Percentiles rank a stretch among this genome's conserved stretches.
Evolutionary conservation across 257 asterid species (phyloP).

Genomic region (Perilla frutescens): DNA sequence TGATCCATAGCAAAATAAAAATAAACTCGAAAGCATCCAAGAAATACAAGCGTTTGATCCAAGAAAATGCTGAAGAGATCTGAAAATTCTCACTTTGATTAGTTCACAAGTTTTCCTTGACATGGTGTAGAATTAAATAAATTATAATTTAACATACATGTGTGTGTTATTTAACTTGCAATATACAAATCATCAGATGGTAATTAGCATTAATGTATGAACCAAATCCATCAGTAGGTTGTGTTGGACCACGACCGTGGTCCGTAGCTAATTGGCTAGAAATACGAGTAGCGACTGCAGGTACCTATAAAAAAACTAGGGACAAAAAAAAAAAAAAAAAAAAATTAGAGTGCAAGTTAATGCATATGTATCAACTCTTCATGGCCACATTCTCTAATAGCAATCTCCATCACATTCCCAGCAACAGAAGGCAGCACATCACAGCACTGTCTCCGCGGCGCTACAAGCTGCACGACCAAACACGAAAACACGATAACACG

Average conservation of each 20-base stretch:
- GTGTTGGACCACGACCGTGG: too few species aligned
- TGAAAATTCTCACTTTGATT: conserved; percentile 10
- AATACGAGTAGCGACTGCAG: too few species aligned
- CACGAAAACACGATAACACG: not conserved
- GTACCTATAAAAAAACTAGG: not conserved
- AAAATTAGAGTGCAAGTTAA: conserved; percentile 9
- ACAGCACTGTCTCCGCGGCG: conserved; percentile 89
- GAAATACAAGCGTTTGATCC: conserved; percentile 14
- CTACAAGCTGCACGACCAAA: conserved; percentile 51
- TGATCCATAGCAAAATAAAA: too few species aligned
- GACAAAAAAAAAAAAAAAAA: not conserved
- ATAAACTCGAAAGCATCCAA: not conserved
- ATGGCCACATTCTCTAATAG: conserved; percentile 72
- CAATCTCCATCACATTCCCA: conserved; percentile 56
- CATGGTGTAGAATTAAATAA: conserved; percentile 14
- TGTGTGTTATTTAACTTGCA: too few species aligned
- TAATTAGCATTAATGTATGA: too few species aligned
- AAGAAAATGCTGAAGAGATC: conserved; percentile 29
- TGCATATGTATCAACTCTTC: conserved; percentile 74
- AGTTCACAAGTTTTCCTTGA: conserved; percentile 19
- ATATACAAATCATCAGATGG: too few species aligned
- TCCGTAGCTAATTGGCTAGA: not conserved
- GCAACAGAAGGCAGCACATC: conserved; percentile 64
- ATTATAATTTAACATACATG: not conserved
- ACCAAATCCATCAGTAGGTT: not conserved